Base-by-base conservation (phyloP, 371 early-diverging fungal species). In the Rhizomucor pusillus region DNA sequence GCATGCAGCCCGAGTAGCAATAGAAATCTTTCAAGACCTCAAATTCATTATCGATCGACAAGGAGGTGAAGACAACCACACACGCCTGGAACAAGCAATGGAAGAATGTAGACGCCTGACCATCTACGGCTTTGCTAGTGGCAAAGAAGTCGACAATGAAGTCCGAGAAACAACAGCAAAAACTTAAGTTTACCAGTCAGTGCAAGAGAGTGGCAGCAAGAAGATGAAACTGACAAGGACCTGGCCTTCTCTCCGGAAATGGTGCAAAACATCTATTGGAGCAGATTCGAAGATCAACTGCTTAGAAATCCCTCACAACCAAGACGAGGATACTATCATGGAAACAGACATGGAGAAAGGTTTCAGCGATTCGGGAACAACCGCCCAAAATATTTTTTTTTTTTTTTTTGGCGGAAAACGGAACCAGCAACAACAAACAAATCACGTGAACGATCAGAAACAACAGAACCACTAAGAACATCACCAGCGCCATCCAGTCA, bases 161-260 rank as follows among this genome's bases (percentile, higher is more conserved):
- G 47, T 47, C 40, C 16, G 43, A 39, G 3, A 18, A 7, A 47
- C 19, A 1, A 45, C 25, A 4, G 34, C 58, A 4, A 57, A 47
- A 51, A 52, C 51, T 13, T 39, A 51, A 29, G 47, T 3, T 34
- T 57, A n/a, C 52, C 58, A 37, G 52, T 36, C 16, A 43, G 20
- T 13, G 34, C 47, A 14, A 46, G 45, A 39, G 3, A 45, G 20
- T 12, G 7, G 3, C 9, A 45, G 1, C 34, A 43, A 44, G 53
- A 44, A 23, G 44, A 52, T 3, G 53, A 52, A 1, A 7, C 9
- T 18, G 34, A 6, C 5, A 52, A 52, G 25, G 33, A 44, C 9
- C 25, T 52, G 14, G 34, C 45, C 2, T 52, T 52, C 45, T 29
- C 43, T 19, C 1, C 25, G 33, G 35, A 23, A 6, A 29, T 52